These are phyloP conservation scores for Tylopilus intermedius DNA, from an alignment of 768 basidiomycete species.

Conservation along the genomic window DNA sequence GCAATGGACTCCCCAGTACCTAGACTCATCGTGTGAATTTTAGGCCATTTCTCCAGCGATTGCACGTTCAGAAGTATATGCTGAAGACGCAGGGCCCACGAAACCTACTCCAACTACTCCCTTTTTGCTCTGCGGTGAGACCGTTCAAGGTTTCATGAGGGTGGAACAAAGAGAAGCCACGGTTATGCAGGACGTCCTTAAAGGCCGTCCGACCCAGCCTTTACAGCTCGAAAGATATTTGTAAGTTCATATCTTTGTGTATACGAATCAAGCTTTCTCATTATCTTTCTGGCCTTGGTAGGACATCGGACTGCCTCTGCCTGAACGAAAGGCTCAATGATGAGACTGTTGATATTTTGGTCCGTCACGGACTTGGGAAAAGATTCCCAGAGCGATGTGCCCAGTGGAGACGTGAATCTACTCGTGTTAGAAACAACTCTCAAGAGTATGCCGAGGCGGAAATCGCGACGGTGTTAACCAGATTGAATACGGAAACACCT, in stretches of 20 bases:
- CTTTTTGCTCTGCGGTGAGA: conserved; percentile 37
- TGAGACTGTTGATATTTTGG: conserved; percentile 24
- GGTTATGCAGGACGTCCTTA: background rate
- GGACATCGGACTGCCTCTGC: conserved; percentile 22
- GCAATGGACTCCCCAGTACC: no score
- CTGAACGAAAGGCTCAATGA: conserved; percentile 25
- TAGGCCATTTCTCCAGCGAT: conserved; percentile 16
- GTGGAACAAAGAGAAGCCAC: conserved; percentile 19
- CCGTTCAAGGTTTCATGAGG: conserved; percentile 37
- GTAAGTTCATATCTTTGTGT: conserved; percentile 9
- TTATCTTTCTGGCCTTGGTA: conserved; percentile 1
- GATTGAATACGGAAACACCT: no score
- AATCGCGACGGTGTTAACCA: no score
- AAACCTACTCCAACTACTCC: conserved; percentile 16
- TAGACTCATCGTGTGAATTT: no score
- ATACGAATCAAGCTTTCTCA: background rate
- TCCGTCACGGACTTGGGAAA: conserved; percentile 25
- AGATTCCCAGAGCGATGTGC: conserved; percentile 22
- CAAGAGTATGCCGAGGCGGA: no score
- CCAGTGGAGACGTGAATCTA: conserved; percentile 20
- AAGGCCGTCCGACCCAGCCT: background rate
- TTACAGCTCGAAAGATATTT: conserved; percentile 17
- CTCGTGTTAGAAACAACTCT: background rate
- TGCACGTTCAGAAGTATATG: conserved; percentile 2
- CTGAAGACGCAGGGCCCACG: conserved; percentile 2